These are phyloP conservation scores for Borovskyia barvae DNA, from an alignment of 208 protist species.

Conservation along the genomic window DNA sequence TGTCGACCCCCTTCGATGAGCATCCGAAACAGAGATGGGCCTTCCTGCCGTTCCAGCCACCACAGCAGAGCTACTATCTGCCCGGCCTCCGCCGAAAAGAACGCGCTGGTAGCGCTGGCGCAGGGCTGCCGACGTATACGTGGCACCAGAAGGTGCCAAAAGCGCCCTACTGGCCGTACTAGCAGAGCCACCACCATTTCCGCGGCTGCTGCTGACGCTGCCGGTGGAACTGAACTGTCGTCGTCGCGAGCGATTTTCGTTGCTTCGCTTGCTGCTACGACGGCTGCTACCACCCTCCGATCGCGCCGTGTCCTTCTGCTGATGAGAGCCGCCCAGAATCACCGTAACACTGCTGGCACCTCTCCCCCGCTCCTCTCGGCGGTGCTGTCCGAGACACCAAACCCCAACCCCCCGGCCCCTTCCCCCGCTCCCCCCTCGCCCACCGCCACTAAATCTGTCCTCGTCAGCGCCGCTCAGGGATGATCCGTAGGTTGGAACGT, in stretches of 20 bases:
- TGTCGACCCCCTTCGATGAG: too few relatives aligned
- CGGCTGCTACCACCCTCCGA: constrained; percentile 45
- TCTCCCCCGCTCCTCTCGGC: too few relatives aligned
- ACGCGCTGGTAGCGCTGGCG: constrained; percentile 29
- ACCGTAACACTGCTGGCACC: too few relatives aligned
- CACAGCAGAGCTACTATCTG: not conserved
- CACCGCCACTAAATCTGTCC: too few relatives aligned
- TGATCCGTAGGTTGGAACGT: too few relatives aligned
- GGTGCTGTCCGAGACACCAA: too few relatives aligned
- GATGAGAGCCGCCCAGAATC: too few relatives aligned
- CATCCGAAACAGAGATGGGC: not conserved
- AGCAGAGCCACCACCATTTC: too few relatives aligned
- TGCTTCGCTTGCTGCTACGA: constrained; percentile 39
- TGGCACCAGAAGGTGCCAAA: constrained; percentile 6
- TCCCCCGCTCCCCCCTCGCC: too few relatives aligned
- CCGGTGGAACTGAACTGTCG: constrained; percentile 2
- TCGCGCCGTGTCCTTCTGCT: constrained; percentile 3
- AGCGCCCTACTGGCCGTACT: too few relatives aligned
- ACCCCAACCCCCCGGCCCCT: too few relatives aligned
- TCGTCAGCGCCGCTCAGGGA: too few relatives aligned
- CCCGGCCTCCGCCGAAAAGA: constrained; percentile 19
- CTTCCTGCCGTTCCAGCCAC: not conserved
- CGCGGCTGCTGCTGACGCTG: not conserved
- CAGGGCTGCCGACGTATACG: constrained; percentile 15
- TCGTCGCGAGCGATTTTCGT: constrained; percentile 10